Evolutionary conservation across 2,329 filamentous ascomycete species (phyloP), one percentile per base, ranked within the genome.

Genomic region (Pseudodiploospora longispora): DNA sequence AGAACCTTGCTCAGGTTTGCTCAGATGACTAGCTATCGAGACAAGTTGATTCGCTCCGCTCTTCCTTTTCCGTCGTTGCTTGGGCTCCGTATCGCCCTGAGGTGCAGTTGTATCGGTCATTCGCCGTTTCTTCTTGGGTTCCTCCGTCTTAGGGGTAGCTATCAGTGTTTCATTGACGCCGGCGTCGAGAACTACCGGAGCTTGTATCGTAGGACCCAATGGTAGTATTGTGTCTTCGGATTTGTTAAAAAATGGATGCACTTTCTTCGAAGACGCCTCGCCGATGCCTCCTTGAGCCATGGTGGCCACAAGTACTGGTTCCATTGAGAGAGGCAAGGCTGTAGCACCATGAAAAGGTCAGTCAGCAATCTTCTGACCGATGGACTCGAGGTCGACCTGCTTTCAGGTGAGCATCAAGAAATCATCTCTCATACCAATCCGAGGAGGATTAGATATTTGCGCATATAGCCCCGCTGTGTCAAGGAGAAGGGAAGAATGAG

Each of bases 191-290:
- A 8, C 9, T 6, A 38, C 33, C 10, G 37, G 40, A 6, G 45
- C 39, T 19, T 37, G 29, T n/a, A 40, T 42, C 6, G 50, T 37
- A n/a, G 40, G 19, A 19, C 19, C 19, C 19, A 19, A 27, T 27
- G 41, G 30, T n/a, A 29, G 38, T 10, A 52, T 47, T 29, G 46
- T 42, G 19, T 45, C 27, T 38, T 57, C 46, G 6, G 38, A 45
- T 44, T 60, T 63, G 34, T 62, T 55, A 54, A 80, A 79, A 60
- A 80, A 78, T 12, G 76, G 76, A 51, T 80, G 76, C 33, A 79
- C 55, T 50, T 74, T 76, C 54, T 68, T 71, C 27, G 56, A 52
- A 34, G 55, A 48, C 7, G 59, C 55, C 43, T 64, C 65, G 47
- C 54, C 57, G 42, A 60, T 50, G 44, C 57, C 62, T 55, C 64